phyloP scores from a whole-genome alignment of 2,329 filamentous ascomycete species.

The Cytospora chrysosperma region DNA sequence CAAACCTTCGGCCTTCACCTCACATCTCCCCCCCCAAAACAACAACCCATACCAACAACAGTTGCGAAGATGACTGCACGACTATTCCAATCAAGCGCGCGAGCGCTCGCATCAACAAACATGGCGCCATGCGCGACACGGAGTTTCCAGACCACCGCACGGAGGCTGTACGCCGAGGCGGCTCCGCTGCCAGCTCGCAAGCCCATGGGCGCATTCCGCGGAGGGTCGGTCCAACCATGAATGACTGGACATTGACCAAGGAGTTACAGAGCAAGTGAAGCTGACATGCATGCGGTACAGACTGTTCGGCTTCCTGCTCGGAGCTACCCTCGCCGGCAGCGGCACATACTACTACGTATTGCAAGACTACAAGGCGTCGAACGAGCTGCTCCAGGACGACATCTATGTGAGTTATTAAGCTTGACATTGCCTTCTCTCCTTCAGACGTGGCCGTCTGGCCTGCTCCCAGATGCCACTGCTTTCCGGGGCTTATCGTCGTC shows the following conservation, averaged over 20 bases:
- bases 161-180: conserved; percentile 43
- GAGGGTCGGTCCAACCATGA: conserved; percentile 48
- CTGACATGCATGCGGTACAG: conserved; percentile 45
- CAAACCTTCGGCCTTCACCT: conserved; percentile 1
- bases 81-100: conserved; percentile 41
- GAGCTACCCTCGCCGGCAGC: conserved; percentile 73
- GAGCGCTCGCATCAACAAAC: conserved; percentile 35
- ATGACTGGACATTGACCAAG: not conserved
- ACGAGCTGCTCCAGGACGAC: conserved; percentile 90
- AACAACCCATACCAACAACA: conserved; percentile 13
- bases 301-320: conserved; percentile 87
- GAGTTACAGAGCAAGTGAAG: not conserved
- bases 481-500: not conserved
- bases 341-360: conserved; percentile 91
- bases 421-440: conserved; percentile 32
- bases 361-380: conserved; percentile 89
- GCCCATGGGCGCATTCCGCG: conserved; percentile 60
- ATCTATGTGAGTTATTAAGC: conserved; percentile 76
- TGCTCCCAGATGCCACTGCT: not conserved
- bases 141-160: conserved; percentile 51
- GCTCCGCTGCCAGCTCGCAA: conserved; percentile 53
- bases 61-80: conserved; percentile 45
- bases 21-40: not conserved
- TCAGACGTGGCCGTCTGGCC: conserved; percentile 22
- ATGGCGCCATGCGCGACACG: conserved; percentile 35